Conservation (phyloP, 768 basidiomycete genomes). For the Amanita jacksonii region DNA sequence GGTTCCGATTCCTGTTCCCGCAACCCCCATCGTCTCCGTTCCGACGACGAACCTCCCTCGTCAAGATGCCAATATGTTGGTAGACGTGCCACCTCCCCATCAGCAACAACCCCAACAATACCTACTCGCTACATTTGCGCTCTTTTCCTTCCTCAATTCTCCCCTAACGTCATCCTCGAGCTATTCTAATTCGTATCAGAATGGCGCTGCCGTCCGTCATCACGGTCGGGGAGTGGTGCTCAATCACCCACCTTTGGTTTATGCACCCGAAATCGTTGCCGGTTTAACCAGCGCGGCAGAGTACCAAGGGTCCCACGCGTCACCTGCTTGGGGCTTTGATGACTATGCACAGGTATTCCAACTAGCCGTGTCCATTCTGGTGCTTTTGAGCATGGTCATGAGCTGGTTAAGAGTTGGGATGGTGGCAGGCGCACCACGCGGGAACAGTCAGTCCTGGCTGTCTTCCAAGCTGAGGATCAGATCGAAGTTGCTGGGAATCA, state of each 20-base stretch:
- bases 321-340: slow-evolving; percentile 33
- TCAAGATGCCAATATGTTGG: slow-evolving; percentile 13
- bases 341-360: slow-evolving; percentile 57
- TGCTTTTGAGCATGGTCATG: slow-evolving; percentile 45
- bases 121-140: slow-evolving; percentile 72
- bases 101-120: slow-evolving; percentile 42
- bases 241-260: slow-evolving; percentile 22
- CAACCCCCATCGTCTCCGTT: slow-evolving; percentile 23
- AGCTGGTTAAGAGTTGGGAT: slow-evolving; percentile 24
- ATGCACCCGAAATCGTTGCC: slow-evolving; percentile 24
- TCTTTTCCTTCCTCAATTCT: slow-evolving; percentile 83
- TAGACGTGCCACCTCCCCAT: slow-evolving; percentile 9
- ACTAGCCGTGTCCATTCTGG: slow-evolving; percentile 51
- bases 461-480: slow-evolving; percentile 11
- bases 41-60: slow-evolving; percentile 12
- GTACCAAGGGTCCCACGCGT: slow-evolving; percentile 17
- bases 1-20: slow-evolving; percentile 37
- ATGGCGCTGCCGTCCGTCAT: too few species aligned
- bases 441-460: slow-evolving; percentile 3
- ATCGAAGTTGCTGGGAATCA: slow-evolving; percentile 6
- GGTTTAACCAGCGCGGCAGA: slow-evolving; percentile 14
- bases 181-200: slow-evolving; percentile 22
- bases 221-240: slow-evolving; percentile 54
- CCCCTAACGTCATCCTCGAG: slow-evolving; percentile 45
- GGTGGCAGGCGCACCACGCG: not conserved